A percentile compares a stretch with the other conserved stretches of the same genome.
phyloP scores from a whole-genome alignment of 768 basidiomycete species.

The Sporobolomyces phaffii region DNA sequence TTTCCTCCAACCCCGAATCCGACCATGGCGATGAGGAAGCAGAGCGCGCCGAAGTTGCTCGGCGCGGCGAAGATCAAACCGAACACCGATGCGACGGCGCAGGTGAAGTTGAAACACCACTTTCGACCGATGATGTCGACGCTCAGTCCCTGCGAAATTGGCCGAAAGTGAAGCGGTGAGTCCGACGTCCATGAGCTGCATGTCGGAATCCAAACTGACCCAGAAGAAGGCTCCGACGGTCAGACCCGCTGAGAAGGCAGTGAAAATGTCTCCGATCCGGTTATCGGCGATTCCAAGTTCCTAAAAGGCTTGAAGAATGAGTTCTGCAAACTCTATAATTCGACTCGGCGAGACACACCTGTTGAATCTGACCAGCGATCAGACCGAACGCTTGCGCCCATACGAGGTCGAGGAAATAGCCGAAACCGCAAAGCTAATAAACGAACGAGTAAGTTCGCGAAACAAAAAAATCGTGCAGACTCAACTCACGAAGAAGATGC shows the following conservation, averaged over 20 bases:
- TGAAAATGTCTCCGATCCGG: constrained; percentile 44
- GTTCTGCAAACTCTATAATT: too few relatives aligned
- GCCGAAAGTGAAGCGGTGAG: background rate
- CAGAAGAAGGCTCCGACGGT: constrained; percentile 45
- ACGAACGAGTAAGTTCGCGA: background rate
- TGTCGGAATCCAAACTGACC: too few relatives aligned
- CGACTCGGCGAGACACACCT: background rate
- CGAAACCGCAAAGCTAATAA: constrained; percentile 45
- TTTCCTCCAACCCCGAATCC: constrained; percentile 48
- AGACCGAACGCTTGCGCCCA: constrained; percentile 46
- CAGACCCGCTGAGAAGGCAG: constrained; percentile 46
- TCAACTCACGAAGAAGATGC: constrained; percentile 44
- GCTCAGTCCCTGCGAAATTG: constrained; percentile 39
- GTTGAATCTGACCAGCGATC: constrained; percentile 31
- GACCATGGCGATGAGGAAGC: constrained; percentile 45
- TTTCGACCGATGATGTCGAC: constrained; percentile 47
- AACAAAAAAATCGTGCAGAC: too few relatives aligned
- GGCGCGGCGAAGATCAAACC: constrained; percentile 47
- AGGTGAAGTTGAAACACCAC: constrained; percentile 50
- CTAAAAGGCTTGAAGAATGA: too few relatives aligned
- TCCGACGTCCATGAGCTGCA: background rate
- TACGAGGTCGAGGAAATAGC: constrained; percentile 46
- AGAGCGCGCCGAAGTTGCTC: constrained; percentile 47
- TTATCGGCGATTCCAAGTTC: constrained; percentile 43
- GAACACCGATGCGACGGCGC: constrained; percentile 47